phyloP scores from a whole-genome alignment of 768 basidiomycete genomes.

The Rhizopogon salebrosus region DNA sequence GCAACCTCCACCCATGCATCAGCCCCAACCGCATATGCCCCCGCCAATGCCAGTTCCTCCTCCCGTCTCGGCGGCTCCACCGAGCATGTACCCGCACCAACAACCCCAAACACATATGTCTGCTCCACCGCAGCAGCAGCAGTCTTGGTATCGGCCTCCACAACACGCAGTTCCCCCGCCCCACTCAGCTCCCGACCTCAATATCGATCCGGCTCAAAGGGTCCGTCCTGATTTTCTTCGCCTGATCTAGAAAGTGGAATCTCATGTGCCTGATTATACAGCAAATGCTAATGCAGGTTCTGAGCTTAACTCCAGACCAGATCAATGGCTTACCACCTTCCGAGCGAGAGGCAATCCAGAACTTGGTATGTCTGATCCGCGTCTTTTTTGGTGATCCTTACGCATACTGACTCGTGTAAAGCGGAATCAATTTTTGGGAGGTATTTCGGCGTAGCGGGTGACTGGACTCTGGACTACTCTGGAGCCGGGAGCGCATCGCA shows the following conservation, averaged over 20 bases:
- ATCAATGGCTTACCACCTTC: constrained; percentile 74
- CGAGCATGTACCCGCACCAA: constrained; percentile 25
- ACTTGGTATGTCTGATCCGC: constrained; percentile 54
- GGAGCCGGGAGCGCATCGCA: not conserved
- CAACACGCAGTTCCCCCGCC: constrained; percentile 14
- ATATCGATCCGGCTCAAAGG: constrained; percentile 49
- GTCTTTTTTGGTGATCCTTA: not conserved
- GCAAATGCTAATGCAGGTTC: constrained; percentile 85
- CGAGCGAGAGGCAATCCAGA: constrained; percentile 75
- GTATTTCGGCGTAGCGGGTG: constrained; percentile 19
- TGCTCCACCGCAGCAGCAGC: constrained; percentile 19
- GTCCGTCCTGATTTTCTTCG: constrained; percentile 24
- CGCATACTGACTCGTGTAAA: constrained; percentile 4
- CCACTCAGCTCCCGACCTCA: constrained; percentile 26
- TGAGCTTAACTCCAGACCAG: constrained; percentile 77
- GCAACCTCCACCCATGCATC: constrained; percentile 25
- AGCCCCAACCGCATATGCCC: constrained; percentile 30
- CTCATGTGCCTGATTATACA: constrained; percentile 24
- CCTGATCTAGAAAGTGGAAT: constrained; percentile 3
- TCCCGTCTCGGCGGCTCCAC: constrained; percentile 12
- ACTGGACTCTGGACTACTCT: not conserved
- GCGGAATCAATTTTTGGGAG: constrained; percentile 32
- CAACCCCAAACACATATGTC: constrained; percentile 23
- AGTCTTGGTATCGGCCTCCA: constrained; percentile 26
- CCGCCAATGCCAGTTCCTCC: constrained; percentile 27